Conservation (phyloP, 495 filamentous ascomycete species). For the Xeromyces bisporus region DNA sequence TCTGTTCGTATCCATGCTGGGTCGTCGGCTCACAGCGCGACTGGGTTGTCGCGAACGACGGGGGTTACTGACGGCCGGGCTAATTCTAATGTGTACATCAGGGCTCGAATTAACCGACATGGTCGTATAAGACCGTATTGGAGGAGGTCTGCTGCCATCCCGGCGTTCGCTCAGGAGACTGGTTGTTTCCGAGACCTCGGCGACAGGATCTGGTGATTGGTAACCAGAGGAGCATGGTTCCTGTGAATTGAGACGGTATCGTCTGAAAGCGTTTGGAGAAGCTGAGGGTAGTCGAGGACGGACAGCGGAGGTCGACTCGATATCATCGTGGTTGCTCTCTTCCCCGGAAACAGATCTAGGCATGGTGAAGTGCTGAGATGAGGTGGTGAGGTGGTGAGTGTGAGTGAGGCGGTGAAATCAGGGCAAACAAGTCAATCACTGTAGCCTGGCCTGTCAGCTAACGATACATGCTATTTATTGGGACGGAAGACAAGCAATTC, state of each 20-base stretch:
- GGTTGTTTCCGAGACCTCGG: slow-evolving; percentile 22
- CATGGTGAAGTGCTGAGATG: neutral
- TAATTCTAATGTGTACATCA: slow-evolving; percentile 16
- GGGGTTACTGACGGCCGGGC: slow-evolving; percentile 23
- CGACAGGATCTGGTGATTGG: slow-evolving; percentile 18
- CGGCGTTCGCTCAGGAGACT: slow-evolving; percentile 15
- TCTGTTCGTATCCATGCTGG: slow-evolving; percentile 20
- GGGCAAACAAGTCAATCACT: too few relatives aligned
- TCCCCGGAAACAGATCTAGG: neutral
- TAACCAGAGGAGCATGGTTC: slow-evolving; percentile 24
- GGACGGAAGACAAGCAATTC: too few relatives aligned
- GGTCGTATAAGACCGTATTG: slow-evolving; percentile 25
- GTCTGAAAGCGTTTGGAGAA: slow-evolving; percentile 20
- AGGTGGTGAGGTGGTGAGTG: too few relatives aligned
- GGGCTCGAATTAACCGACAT: slow-evolving; percentile 16
- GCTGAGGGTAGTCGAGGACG: slow-evolving; percentile 24
- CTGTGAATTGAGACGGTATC: slow-evolving; percentile 18
- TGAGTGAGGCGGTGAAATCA: too few relatives aligned
- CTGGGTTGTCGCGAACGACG: slow-evolving; percentile 44
- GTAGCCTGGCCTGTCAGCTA: too few relatives aligned
- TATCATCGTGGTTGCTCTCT: neutral
- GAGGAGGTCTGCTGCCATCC: slow-evolving; percentile 8
- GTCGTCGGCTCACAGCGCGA: slow-evolving; percentile 36
- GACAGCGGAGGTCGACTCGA: slow-evolving; percentile 6
- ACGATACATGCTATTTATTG: too few relatives aligned